Conservation (phyloP, 75 land plant genomes). For the Sequoiadendron giganteum region DNA sequence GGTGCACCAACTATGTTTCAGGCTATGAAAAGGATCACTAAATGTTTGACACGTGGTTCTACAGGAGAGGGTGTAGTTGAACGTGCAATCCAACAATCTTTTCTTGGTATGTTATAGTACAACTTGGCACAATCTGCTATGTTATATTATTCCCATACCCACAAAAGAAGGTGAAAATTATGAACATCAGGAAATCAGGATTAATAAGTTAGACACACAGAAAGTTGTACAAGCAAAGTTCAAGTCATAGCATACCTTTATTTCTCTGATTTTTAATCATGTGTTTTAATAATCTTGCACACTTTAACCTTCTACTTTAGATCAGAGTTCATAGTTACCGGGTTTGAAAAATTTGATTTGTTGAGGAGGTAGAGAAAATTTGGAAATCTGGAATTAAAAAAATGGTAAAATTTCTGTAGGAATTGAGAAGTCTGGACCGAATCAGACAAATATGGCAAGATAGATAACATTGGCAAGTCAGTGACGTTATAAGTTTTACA, state of each 20-base stretch:
- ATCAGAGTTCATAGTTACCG: not conserved
- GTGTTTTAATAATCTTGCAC: not conserved
- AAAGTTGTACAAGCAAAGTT: not conserved
- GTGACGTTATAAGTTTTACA: too few relatives aligned
- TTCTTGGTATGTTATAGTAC: slow-evolving; percentile 64
- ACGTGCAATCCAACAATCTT: slow-evolving; percentile 81
- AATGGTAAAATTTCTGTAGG: too few relatives aligned
- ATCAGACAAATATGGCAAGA: too few relatives aligned
- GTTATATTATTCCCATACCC: not conserved
- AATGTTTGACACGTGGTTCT: slow-evolving; percentile 36
- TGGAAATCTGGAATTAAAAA: too few relatives aligned
- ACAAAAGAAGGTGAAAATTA: not conserved
- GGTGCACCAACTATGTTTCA: slow-evolving; percentile 98
- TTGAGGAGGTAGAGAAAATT: too few relatives aligned
- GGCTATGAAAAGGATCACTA: slow-evolving; percentile 80
- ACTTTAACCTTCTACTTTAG: not conserved
- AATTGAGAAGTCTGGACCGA: too few relatives aligned
- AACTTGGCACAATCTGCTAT: not conserved
- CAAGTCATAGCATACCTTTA: not conserved
- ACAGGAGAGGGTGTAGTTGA: slow-evolving; percentile 72
- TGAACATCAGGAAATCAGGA: not conserved
- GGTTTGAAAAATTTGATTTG: too few relatives aligned
- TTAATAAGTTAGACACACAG: too few relatives aligned
- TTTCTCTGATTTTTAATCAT: not conserved
- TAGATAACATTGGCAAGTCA: too few relatives aligned